These are phyloP conservation scores for Pseudogymnoascus sp. DNA, from an alignment of 2,329 filamentous ascomycete species.

Conservation along the genomic window DNA sequence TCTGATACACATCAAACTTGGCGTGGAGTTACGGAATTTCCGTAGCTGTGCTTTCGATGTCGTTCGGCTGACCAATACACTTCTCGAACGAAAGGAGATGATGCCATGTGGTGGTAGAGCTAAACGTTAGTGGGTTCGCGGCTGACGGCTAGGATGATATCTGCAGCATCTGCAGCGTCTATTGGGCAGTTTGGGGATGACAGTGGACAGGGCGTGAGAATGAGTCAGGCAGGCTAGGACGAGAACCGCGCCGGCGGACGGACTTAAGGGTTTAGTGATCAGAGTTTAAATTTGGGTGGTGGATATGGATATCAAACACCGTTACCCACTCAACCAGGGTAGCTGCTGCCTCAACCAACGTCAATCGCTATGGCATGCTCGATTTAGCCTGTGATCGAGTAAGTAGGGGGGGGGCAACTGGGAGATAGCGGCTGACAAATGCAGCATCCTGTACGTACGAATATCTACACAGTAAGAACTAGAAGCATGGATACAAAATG, in stretches of 20 bases:
- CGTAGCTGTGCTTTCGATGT: not conserved
- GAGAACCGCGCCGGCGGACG: not conserved
- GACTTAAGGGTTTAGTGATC: not conserved
- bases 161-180: not conserved
- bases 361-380: not conserved
- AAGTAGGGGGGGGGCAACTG: not conserved
- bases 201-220: not conserved
- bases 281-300: not conserved
- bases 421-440: not conserved
- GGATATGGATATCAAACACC: not conserved
- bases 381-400: not conserved
- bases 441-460: not conserved
- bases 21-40: not conserved
- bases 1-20: not conserved
- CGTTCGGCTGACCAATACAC: constrained; percentile 1
- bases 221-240: not conserved
- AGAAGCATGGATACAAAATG: not conserved
- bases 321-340: not conserved
- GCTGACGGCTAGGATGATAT: not conserved
- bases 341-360: not conserved
- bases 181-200: not conserved
- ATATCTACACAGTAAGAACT: not conserved
- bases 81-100: not conserved
- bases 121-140: not conserved
- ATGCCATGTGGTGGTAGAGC: not conserved